Percentiles rank a stretch among this genome's conserved stretches.
These are phyloP conservation scores for Furcasterigmium furcatum DNA, from an alignment of 2,329 filamentous ascomycete genomes.

Conservation along the genomic window DNA sequence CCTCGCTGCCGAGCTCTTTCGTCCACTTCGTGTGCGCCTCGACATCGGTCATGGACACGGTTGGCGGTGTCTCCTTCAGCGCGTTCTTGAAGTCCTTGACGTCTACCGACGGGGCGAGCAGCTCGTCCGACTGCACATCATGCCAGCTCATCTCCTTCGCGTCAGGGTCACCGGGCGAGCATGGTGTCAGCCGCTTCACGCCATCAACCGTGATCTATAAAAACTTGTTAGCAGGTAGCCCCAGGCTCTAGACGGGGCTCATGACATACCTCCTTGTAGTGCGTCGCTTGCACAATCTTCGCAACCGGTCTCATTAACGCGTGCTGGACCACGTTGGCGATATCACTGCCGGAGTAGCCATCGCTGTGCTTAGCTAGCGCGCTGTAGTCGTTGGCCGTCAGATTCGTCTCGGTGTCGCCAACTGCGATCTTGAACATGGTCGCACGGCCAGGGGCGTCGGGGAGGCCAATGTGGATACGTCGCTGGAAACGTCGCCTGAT, in stretches of 20 bases:
- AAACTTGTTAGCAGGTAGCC: slow-evolving; percentile 8
- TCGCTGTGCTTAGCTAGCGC: slow-evolving; percentile 79
- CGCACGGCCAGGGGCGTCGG: slow-evolving; percentile 81
- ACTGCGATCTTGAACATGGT: slow-evolving; percentile 95
- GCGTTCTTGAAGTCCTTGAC: slow-evolving; percentile 94
- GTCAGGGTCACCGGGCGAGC: slow-evolving; percentile 83
- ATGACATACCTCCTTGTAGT: slow-evolving; percentile 81
- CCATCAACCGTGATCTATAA: slow-evolving; percentile 67
- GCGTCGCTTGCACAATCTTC: slow-evolving; percentile 95
- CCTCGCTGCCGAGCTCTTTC: slow-evolving; percentile 91
- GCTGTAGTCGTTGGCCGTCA: slow-evolving; percentile 75
- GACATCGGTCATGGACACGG: slow-evolving; percentile 84
- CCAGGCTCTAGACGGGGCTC: background rate
- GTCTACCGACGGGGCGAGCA: slow-evolving; percentile 81
- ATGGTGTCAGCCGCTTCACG: slow-evolving; percentile 73
- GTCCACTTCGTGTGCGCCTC: slow-evolving; percentile 89
- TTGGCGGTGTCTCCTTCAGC: slow-evolving; percentile 82
- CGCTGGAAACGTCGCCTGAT: slow-evolving; percentile 95
- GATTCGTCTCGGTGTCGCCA: slow-evolving; percentile 85
- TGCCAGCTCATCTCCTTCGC: slow-evolving; percentile 95
- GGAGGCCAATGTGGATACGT: slow-evolving; percentile 90
- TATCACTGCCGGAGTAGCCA: slow-evolving; percentile 95
- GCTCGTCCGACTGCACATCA: slow-evolving; percentile 75
- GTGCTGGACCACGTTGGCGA: slow-evolving; percentile 91
- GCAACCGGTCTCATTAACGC: slow-evolving; percentile 96